Percentiles rank a stretch among this genome's conserved stretches.
phyloP scores from a whole-genome alignment of 306 rosid genomes.

The Pterocarpus santalinus region DNA sequence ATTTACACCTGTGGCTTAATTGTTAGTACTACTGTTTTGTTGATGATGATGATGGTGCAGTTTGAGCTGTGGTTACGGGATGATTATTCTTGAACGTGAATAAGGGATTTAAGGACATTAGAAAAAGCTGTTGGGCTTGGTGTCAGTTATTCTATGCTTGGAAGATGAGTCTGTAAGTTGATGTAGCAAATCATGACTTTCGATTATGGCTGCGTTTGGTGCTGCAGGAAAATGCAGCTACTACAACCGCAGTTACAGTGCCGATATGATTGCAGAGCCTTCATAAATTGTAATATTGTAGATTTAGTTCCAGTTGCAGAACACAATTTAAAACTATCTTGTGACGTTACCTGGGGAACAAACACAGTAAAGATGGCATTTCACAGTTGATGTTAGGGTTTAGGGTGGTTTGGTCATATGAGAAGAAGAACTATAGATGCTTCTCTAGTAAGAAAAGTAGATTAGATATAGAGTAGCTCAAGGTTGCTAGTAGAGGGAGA shows the following conservation, averaged over 20 bases:
- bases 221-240: neutral
- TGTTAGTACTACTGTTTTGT: neutral
- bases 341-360: neutral
- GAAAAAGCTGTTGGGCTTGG: neutral
- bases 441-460: too few relatives aligned
- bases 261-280: too few relatives aligned
- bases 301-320: too few relatives aligned
- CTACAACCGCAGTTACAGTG: neutral
- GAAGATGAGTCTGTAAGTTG: neutral
- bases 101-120: neutral
- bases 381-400: too few relatives aligned
- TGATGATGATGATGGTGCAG: neutral
- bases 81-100: neutral
- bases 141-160: neutral
- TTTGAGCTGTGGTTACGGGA: neutral
- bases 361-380: neutral
- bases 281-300: too few relatives aligned
- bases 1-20: neutral
- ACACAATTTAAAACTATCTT: too few relatives aligned
- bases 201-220: neutral
- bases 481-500: too few relatives aligned
- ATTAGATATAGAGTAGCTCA: too few relatives aligned
- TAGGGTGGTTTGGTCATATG: too few relatives aligned
- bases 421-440: too few relatives aligned
- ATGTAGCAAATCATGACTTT: too few relatives aligned